Evolutionary conservation across 192 early-diverging fungal species (phyloP).

Genomic region (Backusella circina): DNA sequence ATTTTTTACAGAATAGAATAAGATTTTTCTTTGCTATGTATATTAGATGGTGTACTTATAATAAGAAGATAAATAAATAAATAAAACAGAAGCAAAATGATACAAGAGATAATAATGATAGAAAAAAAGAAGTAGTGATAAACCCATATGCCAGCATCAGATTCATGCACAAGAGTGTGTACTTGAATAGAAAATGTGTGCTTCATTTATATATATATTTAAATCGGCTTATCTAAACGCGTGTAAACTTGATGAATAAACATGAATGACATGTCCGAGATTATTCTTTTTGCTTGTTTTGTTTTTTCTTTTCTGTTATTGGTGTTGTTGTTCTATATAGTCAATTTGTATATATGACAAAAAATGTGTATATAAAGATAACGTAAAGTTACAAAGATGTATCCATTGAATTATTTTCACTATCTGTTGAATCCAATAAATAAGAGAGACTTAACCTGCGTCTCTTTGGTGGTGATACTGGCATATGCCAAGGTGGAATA

Average conservation of each 20-base stretch:
- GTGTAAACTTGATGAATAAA: background rate
- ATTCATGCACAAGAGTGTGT: background rate
- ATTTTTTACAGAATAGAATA: too few species aligned
- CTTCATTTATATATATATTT: background rate
- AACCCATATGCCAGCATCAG: background rate
- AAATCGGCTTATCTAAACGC: background rate
- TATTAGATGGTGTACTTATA: background rate
- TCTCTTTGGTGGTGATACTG: background rate
- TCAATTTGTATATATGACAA: background rate
- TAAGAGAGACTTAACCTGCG: slow-evolving; percentile 10
- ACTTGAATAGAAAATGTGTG: background rate
- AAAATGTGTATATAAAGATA: background rate
- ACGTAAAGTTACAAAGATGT: background rate
- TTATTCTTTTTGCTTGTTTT: background rate
- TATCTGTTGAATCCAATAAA: slow-evolving; percentile 4
- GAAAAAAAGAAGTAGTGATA: background rate
- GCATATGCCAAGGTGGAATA: background rate
- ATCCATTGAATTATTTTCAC: background rate
- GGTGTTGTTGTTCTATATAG: background rate
- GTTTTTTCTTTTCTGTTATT: background rate
- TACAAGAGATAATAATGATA: too few species aligned
- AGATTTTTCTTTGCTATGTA: background rate
- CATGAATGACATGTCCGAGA: too few species aligned
- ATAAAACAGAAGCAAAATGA: too few species aligned
- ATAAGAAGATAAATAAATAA: too few species aligned